A percentile compares a stretch with the other conserved stretches of the same genome.
phyloP scores from a whole-genome alignment of 345 rosid genomes.

The Pistacia atlantica region DNA sequence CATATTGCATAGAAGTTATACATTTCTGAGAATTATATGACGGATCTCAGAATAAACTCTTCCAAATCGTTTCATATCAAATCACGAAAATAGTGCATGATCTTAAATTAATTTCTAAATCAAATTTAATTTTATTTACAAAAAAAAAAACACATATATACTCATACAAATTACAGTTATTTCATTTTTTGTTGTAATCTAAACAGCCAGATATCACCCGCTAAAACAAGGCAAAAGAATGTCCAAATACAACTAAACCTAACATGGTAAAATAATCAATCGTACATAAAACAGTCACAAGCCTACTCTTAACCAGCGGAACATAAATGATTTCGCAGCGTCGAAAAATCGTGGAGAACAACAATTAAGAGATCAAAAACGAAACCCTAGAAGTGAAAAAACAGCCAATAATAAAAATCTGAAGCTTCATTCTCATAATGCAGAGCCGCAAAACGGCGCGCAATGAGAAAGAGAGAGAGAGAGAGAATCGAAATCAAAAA shows the following conservation, averaged over 20 bases:
- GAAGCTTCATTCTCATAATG: neutral
- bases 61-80: neutral
- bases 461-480: neutral
- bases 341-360: neutral
- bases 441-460: neutral
- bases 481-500: neutral
- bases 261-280: neutral
- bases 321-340: neutral
- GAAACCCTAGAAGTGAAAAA: conserved; percentile 14
- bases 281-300: neutral
- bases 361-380: neutral
- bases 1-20: neutral
- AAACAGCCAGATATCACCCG: neutral
- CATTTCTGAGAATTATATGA: neutral
- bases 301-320: neutral
- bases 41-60: neutral
- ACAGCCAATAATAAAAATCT: neutral
- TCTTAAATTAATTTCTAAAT: neutral
- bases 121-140: neutral
- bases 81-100: neutral
- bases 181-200: neutral
- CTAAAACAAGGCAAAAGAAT: neutral
- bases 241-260: neutral
- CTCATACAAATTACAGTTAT: neutral
- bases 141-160: neutral